phyloP scores from a whole-genome alignment of 1,139 yeast genomes.

The Blastobotrys niveus region DNA sequence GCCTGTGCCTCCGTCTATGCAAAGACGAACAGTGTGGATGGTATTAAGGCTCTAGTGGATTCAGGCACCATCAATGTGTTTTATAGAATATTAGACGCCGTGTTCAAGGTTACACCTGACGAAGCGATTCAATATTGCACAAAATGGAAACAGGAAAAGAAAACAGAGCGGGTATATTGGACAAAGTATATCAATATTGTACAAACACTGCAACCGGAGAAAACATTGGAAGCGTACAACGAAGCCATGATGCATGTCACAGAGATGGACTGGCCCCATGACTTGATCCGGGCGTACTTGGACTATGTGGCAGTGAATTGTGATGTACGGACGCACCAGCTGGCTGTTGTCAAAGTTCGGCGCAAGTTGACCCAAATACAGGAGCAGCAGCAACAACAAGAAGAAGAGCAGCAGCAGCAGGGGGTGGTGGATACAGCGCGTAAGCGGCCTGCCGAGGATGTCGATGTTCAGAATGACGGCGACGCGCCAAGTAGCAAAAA shows the following conservation, averaged over 20 bases:
- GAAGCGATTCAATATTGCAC: not conserved
- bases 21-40: too few relatives aligned
- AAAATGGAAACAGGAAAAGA: not conserved
- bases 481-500: slow-evolving; percentile 1
- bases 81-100: too few relatives aligned
- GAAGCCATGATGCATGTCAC: not conserved
- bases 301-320: not conserved
- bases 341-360: not conserved
- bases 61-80: too few relatives aligned
- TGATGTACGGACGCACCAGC: not conserved
- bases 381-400: not conserved
- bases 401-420: not conserved
- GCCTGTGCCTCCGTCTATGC: too few relatives aligned
- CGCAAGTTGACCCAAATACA: not conserved
- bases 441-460: slow-evolving; percentile 1
- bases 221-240: not conserved
- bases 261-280: slow-evolving; percentile 2
- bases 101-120: too few relatives aligned
- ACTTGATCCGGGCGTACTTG: not conserved
- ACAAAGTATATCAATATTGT: not conserved
- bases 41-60: too few relatives aligned
- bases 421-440: too few relatives aligned
- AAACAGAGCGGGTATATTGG: not conserved
- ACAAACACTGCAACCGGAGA: not conserved
- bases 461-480: slow-evolving; percentile 3